Conservation (phyloP, 2,329 filamentous ascomycete species). For the Diaporthe vaccinii region DNA sequence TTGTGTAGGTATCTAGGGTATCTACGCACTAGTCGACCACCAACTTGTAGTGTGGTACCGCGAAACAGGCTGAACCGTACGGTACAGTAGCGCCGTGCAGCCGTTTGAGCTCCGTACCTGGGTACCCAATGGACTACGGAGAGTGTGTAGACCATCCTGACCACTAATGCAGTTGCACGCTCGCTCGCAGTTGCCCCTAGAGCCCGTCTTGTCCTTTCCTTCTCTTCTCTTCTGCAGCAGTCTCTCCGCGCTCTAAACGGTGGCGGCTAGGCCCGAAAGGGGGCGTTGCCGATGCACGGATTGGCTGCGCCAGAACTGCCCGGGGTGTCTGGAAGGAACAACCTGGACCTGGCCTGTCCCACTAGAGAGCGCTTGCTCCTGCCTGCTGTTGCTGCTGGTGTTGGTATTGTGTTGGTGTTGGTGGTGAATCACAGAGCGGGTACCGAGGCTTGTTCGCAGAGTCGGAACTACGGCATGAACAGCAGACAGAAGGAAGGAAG, state of each 20-base stretch:
- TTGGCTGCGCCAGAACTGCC: not conserved
- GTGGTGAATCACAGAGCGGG: not conserved
- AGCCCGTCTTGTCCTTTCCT: not conserved
- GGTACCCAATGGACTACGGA: not conserved
- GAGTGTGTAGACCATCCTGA: not conserved
- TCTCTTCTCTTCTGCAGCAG: conserved; percentile 2
- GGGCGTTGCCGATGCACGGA: conserved; percentile 4
- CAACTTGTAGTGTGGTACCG: not conserved
- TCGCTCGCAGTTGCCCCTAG: conserved; percentile 3
- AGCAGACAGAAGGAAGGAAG: not conserved
- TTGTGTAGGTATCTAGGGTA: no score
- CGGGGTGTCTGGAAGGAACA: not conserved
- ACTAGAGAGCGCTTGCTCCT: no score
- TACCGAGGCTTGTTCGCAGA: not conserved
- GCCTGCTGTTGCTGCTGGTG: not conserved
- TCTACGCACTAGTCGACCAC: no score
- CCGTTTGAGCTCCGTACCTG: conserved; percentile 7
- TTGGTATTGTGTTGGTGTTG: not conserved
- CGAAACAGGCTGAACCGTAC: not conserved
- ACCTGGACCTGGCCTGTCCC: conserved; percentile 1
- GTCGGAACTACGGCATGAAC: not conserved
- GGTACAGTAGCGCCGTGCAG: conserved; percentile 6
- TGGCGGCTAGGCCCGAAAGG: conserved; percentile 7
- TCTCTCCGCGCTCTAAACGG: not conserved
- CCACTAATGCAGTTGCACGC: not conserved